A percentile compares a stretch with the other conserved stretches of the same genome.
These are phyloP conservation scores for Erigeron philadelphicus DNA, from an alignment of 140 eudicot genomes.

Conservation along the genomic window DNA sequence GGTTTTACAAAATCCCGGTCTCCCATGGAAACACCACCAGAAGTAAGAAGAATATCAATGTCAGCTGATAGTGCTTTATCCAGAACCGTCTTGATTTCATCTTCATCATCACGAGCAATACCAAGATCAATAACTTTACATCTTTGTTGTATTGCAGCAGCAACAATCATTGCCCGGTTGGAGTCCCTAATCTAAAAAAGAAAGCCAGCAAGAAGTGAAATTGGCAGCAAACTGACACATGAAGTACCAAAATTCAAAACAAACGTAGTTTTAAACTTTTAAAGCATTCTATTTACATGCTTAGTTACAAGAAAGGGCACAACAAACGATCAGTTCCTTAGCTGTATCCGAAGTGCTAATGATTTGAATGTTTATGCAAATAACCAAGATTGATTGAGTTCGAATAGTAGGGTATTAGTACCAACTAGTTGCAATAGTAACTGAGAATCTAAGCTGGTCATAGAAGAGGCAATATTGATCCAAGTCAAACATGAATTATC, in stretches of 20 bases:
- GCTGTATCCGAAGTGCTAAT: background rate
- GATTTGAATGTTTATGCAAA: background rate
- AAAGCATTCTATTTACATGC: background rate
- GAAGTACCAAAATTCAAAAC: background rate
- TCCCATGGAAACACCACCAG: constrained; percentile 99
- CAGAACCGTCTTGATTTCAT: constrained; percentile 52
- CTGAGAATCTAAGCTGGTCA: background rate
- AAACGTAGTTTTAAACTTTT: constrained; percentile 5
- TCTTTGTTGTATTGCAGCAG: constrained; percentile 66
- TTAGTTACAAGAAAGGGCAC: constrained; percentile 2
- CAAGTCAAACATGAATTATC: background rate
- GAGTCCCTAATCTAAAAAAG: constrained; percentile 81
- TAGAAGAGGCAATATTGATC: background rate
- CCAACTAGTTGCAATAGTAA: background rate
- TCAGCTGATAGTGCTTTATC: constrained; percentile 61
- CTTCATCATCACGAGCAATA: constrained; percentile 71
- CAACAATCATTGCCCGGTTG: constrained; percentile 85
- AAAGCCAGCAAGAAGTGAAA: constrained; percentile 16
- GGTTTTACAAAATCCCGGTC: constrained; percentile 91
- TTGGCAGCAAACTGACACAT: background rate
- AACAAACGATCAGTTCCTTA: background rate
- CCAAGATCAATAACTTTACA: constrained; percentile 88
- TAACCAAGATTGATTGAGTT: background rate
- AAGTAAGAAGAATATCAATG: constrained; percentile 71
- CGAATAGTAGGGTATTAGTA: background rate